phyloP scores from a whole-genome alignment of 352 stramenopile genomes.

The Phytophthora syringae region DNA sequence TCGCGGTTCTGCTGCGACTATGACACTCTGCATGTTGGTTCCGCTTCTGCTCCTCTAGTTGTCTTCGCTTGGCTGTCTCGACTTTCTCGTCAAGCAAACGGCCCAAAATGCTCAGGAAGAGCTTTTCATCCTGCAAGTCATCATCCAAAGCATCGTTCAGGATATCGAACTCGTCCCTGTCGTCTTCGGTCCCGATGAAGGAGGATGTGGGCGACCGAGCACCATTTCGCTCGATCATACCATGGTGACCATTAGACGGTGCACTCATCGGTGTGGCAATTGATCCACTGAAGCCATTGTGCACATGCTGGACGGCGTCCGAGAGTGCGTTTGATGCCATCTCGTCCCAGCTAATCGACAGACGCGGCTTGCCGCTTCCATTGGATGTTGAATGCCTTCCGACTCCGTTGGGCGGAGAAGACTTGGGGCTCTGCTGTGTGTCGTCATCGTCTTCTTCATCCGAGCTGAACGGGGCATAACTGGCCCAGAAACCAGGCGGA shows the following conservation, averaged over 20 bases:
- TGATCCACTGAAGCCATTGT: conserved; percentile 27
- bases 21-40: conserved; percentile 23
- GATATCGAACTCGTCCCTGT: conserved; percentile 82
- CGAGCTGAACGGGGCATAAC: conserved; percentile 69
- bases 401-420: conserved; percentile 7
- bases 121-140: conserved; percentile 71
- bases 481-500: conserved; percentile 82
- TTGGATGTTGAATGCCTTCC: conserved; percentile 17
- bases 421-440: conserved; percentile 1
- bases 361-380: conserved; percentile 5
- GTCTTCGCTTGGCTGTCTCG: conserved; percentile 35
- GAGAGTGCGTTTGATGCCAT: conserved; percentile 64
- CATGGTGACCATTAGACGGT: conserved; percentile 28
- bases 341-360: conserved; percentile 61
- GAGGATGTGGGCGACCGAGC: conserved; percentile 38
- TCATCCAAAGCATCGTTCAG: conserved; percentile 70
- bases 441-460: conserved; percentile 66
- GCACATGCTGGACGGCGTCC: conserved; percentile 45
- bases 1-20: neutral
- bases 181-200: conserved; percentile 52
- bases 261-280: conserved; percentile 22
- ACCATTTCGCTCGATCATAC: conserved; percentile 15
- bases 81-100: conserved; percentile 76
- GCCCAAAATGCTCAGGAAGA: conserved; percentile 71
- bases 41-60: conserved; percentile 29